Evolutionary conservation across 176 grass and related monocot genomes (phyloP).

Genomic region (Puccinellia tenuiflora): DNA sequence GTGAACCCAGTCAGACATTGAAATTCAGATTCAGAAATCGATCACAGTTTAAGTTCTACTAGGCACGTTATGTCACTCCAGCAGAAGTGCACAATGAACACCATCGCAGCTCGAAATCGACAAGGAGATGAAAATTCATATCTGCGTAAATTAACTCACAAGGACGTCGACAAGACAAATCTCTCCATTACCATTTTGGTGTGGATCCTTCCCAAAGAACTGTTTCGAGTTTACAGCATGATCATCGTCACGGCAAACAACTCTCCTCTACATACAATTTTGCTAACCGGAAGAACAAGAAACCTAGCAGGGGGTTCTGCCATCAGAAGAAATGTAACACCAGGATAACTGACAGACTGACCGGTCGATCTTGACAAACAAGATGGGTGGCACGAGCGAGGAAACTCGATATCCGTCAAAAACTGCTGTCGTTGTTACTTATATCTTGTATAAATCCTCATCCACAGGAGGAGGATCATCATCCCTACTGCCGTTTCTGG

Average conservation of each 20-base stretch:
- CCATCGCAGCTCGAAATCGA: neutral
- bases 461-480: slow-evolving; percentile 42
- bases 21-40: neutral
- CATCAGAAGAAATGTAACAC: slow-evolving; percentile 20
- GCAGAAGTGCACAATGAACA: neutral
- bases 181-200: slow-evolving; percentile 41
- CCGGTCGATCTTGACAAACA: slow-evolving; percentile 26
- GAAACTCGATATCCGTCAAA: slow-evolving; percentile 13
- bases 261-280: slow-evolving; percentile 55
- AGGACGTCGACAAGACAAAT: neutral
- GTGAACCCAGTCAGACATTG: neutral
- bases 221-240: slow-evolving; percentile 26
- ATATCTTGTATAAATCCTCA: slow-evolving; percentile 64
- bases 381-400: neutral
- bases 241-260: slow-evolving; percentile 31
- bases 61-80: neutral
- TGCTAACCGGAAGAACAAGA: slow-evolving; percentile 37
- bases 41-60: neutral
- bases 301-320: slow-evolving; percentile 21
- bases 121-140: neutral
- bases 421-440: slow-evolving; percentile 17
- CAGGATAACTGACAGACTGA: neutral
- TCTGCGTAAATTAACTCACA: slow-evolving; percentile 9
- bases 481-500: slow-evolving; percentile 19
- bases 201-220: slow-evolving; percentile 26